phyloP scores from a whole-genome alignment of 202 grass and related monocot species.

The Brachypodium distachyon region DNA sequence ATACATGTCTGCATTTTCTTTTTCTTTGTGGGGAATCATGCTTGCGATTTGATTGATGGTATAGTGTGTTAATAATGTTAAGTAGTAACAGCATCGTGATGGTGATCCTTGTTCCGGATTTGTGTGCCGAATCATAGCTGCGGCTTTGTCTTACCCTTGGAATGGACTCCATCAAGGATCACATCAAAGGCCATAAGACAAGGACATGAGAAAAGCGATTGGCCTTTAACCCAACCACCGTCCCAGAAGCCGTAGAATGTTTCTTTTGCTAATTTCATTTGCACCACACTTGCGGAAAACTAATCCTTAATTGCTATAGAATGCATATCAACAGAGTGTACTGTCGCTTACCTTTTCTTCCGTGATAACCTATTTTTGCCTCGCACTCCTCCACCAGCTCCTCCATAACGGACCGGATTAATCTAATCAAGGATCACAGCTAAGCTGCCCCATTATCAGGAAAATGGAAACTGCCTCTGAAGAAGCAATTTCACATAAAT shows the following conservation, averaged over 20 bases:
- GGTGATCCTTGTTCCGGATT: not conserved
- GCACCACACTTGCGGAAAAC: not conserved
- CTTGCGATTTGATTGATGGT: not conserved
- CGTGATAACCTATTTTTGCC: not conserved
- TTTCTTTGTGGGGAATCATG: not conserved
- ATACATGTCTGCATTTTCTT: too few relatives aligned
- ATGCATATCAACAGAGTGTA: not conserved
- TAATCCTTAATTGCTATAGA: not conserved
- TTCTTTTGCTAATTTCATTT: not conserved
- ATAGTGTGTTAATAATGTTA: not conserved
- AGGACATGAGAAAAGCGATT: conserved; percentile 6
- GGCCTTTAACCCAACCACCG: conserved; percentile 45
- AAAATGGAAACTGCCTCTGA: not conserved
- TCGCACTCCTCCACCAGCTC: conserved; percentile 31
- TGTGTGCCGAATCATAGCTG: not conserved
- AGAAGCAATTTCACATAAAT: not conserved
- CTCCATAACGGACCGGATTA: conserved; percentile 3
- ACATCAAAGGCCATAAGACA: conserved; percentile 11
- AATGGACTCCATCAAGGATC: conserved; percentile 27
- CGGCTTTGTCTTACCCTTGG: conserved; percentile 15
- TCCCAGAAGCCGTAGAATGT: not conserved
- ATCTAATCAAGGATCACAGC: conserved; percentile 6
- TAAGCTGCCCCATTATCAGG: conserved; percentile 16
- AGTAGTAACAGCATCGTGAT: not conserved
- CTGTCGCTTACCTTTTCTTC: conserved; percentile 11